A percentile compares a stretch with the other conserved stretches of the same genome.
Conservation (phyloP, 1,284 basidiomycete genomes). For the Amylostereum areolatum region DNA sequence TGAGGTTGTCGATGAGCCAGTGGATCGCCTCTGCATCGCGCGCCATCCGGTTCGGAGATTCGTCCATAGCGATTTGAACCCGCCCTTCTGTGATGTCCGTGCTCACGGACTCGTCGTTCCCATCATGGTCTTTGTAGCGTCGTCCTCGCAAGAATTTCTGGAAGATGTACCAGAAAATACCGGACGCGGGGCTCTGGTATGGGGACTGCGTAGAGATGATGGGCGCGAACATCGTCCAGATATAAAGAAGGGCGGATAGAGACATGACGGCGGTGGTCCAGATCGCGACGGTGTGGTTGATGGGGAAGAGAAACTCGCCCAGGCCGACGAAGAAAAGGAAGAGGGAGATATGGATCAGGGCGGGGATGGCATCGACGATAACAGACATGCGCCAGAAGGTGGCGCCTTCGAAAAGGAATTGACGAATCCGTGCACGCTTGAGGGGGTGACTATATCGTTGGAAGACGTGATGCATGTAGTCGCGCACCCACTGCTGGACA, state of each 20-base stretch:
- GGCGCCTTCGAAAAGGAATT: constrained; percentile 7
- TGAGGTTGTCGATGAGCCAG: constrained; percentile 10
- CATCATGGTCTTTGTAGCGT: neutral
- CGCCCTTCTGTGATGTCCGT: constrained; percentile 10
- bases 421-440: constrained; percentile 7
- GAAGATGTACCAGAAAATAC: constrained; percentile 10
- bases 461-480: constrained; percentile 6
- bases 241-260: neutral
- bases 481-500: neutral
- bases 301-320: neutral
- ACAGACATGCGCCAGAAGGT: constrained; percentile 5
- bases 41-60: constrained; percentile 1
- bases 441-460: constrained; percentile 9
- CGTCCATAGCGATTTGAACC: constrained; percentile 10
- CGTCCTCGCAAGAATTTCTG: neutral
- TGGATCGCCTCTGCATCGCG: constrained; percentile 8
- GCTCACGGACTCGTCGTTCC: constrained; percentile 1
- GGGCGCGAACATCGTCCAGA: constrained; percentile 6
- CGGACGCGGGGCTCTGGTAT: constrained; percentile 9
- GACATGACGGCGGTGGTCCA: constrained; percentile 1
- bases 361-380: constrained; percentile 9
- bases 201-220: constrained; percentile 6
- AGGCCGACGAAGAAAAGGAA: constrained; percentile 11
- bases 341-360: constrained; percentile 9
- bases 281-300: constrained; percentile 2